Base-by-base conservation (phyloP, 805 yeast genomes). In the Wickerhamiella parazyma region DNA sequence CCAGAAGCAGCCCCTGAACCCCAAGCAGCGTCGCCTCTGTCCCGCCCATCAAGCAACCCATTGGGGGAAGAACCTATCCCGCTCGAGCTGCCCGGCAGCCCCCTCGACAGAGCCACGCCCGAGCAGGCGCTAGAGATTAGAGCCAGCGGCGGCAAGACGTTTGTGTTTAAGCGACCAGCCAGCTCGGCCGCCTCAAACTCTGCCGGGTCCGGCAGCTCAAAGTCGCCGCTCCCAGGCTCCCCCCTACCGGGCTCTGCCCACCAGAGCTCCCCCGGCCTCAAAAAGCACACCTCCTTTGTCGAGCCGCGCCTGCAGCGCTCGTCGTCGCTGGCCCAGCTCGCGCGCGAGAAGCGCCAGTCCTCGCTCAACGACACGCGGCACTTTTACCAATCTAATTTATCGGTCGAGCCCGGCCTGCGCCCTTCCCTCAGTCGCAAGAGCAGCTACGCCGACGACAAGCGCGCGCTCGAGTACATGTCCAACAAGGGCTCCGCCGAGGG, bases 281-380 rank as follows among this genome's bases (percentile, higher is more conserved):
- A 25, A 25, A 28, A 28, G 7, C 31, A 28, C 31, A 28, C 31
- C 6, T 16, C 10, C 3, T 28, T 28, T 28, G 14, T 28, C 6
- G 31, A 28, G 31, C 31, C 31, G 6, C 36, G 36, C 8, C 44
- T 52, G 26, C 33, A 24, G 24, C 47, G 54, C 2, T 41, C 48
- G 34, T 29, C 45, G 17, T 52, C 55, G 10, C 44, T 52, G 21
- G 55, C 55, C 4, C 54, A 52, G 19, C 12, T 51, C 3, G 53
- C 54, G 1, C 53, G 55, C 7, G 51, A 45, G 5, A 50, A 45
- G 34, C 47, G 46, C 22, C 43, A 25, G n/a, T 28, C 31, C 16
- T 7, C 16, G 31, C 31, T 28, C 31, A 51, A 49, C 28, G 52
- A 50, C 33, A 47, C 48, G 8, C 46, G 53, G 34, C 47, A 45